These are phyloP conservation scores for Furcasterigmium furcatum DNA, from an alignment of 2,329 filamentous ascomycete genomes.

Conservation along the genomic window DNA sequence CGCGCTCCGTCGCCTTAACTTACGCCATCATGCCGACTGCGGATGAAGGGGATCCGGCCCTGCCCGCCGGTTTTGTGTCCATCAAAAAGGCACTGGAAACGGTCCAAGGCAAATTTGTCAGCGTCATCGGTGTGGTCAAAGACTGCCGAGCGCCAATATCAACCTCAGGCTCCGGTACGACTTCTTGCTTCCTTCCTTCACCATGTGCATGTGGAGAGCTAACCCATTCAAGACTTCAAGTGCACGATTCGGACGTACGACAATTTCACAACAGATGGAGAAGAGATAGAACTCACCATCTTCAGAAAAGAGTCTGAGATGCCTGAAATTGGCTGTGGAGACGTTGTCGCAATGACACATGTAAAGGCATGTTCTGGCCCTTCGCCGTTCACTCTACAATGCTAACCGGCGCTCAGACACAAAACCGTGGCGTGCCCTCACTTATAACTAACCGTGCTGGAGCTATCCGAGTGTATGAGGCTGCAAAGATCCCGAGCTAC, in stretches of 20 bases:
- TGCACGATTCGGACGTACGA: slow-evolving; percentile 61
- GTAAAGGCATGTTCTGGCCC: neutral
- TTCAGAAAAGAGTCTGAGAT: slow-evolving; percentile 53
- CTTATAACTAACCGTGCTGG: slow-evolving; percentile 41
- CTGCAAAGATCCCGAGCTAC: slow-evolving; percentile 32
- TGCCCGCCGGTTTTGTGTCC: no score
- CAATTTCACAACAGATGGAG: slow-evolving; percentile 41
- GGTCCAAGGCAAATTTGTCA: slow-evolving; percentile 33
- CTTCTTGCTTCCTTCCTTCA: slow-evolving; percentile 5
- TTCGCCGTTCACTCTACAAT: no score
- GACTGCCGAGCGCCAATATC: slow-evolving; percentile 54
- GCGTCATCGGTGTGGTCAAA: slow-evolving; percentile 67
- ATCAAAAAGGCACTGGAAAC: no score
- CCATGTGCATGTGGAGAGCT: slow-evolving; percentile 1
- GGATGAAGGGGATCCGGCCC: no score
- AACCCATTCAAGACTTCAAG: slow-evolving; percentile 49
- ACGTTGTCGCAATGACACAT: slow-evolving; percentile 22
- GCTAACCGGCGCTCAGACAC: no score
- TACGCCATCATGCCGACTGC: no score
- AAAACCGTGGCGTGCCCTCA: no score
- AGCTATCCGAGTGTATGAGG: slow-evolving; percentile 40
- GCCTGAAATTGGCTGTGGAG: slow-evolving; percentile 39
- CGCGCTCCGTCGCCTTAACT: no score
- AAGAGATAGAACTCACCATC: slow-evolving; percentile 49
- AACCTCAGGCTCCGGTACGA: slow-evolving; percentile 49